Conservation (phyloP, 345 rosid genomes). For the Murraya paniculata region DNA sequence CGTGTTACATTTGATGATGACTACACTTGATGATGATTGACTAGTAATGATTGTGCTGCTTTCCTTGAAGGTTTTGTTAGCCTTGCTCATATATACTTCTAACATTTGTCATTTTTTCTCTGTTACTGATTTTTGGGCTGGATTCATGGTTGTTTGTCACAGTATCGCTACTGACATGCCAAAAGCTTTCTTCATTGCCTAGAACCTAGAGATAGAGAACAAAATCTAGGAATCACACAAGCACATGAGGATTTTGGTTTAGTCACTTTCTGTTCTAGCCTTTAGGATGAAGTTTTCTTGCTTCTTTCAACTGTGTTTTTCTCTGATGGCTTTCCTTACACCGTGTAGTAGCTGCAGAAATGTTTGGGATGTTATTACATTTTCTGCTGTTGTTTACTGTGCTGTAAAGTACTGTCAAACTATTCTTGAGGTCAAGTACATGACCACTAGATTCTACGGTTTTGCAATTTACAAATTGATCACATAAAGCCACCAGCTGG, state of each 20-base stretch:
- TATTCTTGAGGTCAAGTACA: neutral
- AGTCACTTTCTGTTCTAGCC: neutral
- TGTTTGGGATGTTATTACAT: neutral
- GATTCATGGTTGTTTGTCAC: neutral
- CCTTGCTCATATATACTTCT: neutral
- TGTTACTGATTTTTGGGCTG: neutral
- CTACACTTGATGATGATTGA: neutral
- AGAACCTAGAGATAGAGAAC: neutral
- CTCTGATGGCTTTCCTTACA: too few relatives aligned
- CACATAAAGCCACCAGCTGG: neutral
- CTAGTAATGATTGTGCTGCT: neutral
- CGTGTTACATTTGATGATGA: neutral
- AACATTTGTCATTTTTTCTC: neutral
- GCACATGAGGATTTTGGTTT: neutral
- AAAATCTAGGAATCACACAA: neutral
- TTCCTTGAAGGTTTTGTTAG: neutral
- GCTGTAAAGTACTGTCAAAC: neutral
- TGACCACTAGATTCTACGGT: neutral
- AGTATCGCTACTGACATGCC: neutral
- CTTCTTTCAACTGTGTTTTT: neutral
- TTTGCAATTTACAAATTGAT: neutral
- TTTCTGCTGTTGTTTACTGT: neutral
- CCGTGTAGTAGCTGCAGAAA: neutral
- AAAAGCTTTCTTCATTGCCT: neutral
- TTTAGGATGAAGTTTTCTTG: neutral